Evolutionary conservation across 768 basidiomycete genomes (phyloP).

Genomic region (Phanerodontia chrysosporium): DNA sequence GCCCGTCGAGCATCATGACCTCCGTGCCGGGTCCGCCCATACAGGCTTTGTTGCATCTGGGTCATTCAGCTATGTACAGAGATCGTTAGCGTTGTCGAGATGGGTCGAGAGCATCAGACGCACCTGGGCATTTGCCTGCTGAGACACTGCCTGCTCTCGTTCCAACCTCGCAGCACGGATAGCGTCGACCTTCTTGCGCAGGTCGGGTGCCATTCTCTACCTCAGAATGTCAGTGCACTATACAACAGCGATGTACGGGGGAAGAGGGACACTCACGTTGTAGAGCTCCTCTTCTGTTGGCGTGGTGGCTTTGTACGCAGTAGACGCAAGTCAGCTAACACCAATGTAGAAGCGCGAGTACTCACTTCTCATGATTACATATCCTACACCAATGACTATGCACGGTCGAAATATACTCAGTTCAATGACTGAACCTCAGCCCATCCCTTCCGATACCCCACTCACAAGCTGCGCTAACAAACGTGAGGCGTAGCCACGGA

Average conservation of each 20-base stretch:
- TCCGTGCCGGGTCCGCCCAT: constrained; percentile 25
- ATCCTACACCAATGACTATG: constrained; percentile 31
- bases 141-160: constrained; percentile 26
- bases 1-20: background rate
- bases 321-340: background rate
- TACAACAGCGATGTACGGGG: background rate
- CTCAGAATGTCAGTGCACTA: background rate
- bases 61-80: constrained; percentile 23
- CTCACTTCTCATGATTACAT: constrained; percentile 27
- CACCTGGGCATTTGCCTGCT: constrained; percentile 28
- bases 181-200: constrained; percentile 33
- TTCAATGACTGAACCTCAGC: background rate
- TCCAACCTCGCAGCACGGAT: constrained; percentile 31
- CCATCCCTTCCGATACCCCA: background rate
- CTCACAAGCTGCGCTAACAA: constrained; percentile 27
- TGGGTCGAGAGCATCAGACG: background rate
- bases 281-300: constrained; percentile 33
- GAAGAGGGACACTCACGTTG: constrained; percentile 22
- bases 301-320: constrained; percentile 20
- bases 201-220: constrained; percentile 34
- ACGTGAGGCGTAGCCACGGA: constrained; percentile 28
- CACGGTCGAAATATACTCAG: background rate
- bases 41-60: constrained; percentile 34
- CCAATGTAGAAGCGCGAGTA: background rate
- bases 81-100: background rate